Evolutionary conservation across 2,329 filamentous ascomycete genomes (phyloP).

Genomic region (Aspergillus phoenicis): DNA sequence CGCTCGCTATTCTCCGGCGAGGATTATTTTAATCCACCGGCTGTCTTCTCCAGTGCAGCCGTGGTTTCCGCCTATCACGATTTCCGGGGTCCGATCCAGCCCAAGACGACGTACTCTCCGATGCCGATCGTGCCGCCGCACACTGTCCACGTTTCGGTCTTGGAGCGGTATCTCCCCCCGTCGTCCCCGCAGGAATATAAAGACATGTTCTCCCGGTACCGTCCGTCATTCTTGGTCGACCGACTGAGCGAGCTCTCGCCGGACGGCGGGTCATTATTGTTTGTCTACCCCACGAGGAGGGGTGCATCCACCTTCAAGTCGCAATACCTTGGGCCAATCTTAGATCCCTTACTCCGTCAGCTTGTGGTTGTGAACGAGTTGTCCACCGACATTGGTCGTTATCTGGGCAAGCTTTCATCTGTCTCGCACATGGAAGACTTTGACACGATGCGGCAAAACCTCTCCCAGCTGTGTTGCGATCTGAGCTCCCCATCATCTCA

Average conservation of each 20-base stretch:
- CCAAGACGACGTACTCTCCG: conserved; percentile 50
- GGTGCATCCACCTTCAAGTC: conserved; percentile 62
- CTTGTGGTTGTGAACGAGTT: conserved; percentile 62
- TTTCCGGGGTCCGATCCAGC: conserved; percentile 50
- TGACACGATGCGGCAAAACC: conserved; percentile 49
- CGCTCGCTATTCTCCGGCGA: conserved; percentile 51
- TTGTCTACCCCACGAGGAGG: conserved; percentile 63
- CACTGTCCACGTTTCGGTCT: conserved; percentile 62
- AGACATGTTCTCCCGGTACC: conserved; percentile 58
- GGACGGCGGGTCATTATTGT: conserved; percentile 59
- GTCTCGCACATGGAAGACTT: conserved; percentile 59
- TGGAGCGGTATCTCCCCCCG: conserved; percentile 68
- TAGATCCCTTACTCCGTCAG: conserved; percentile 63
- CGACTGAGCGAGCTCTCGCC: conserved; percentile 62
- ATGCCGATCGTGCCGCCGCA: conserved; percentile 62
- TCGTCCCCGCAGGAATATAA: conserved; percentile 60
- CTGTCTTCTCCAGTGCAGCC: conserved; percentile 64
- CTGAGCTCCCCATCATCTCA: conserved; percentile 43
- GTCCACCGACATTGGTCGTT: conserved; percentile 58
- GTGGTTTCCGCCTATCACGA: conserved; percentile 61
- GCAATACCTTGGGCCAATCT: conserved; percentile 61
- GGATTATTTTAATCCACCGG: conserved; percentile 62
- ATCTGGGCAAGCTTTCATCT: conserved; percentile 57
- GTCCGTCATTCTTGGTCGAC: conserved; percentile 62
- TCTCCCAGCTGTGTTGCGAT: conserved; percentile 43